phyloP scores from a whole-genome alignment of 306 rosid genomes.

The Lathyrus tuberosus region DNA sequence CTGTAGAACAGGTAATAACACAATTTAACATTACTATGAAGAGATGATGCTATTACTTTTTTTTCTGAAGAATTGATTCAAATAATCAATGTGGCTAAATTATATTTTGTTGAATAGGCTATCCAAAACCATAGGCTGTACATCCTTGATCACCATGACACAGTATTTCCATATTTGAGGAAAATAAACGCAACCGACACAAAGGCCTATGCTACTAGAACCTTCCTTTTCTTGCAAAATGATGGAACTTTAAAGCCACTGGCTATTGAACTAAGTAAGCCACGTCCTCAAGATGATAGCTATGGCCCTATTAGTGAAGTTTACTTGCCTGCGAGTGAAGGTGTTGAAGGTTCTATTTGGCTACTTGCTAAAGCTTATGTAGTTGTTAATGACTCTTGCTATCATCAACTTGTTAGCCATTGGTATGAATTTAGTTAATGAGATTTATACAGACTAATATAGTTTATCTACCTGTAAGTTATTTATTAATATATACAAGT shows the following conservation, averaged over 20 bases:
- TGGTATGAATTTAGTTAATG: constrained; percentile 48
- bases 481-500: background rate
- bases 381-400: constrained; percentile 65
- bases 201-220: constrained; percentile 65
- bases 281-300: constrained; percentile 56
- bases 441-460: background rate
- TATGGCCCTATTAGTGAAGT: constrained; percentile 58
- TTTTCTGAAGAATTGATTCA: background rate
- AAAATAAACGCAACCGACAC: constrained; percentile 49
- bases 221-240: constrained; percentile 62
- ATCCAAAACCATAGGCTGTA: constrained; percentile 53
- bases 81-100: background rate
- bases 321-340: constrained; percentile 56
- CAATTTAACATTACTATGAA: background rate
- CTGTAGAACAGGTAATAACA: constrained; percentile 54
- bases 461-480: background rate
- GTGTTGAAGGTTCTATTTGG: constrained; percentile 65
- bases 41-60: background rate
- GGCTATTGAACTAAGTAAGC: constrained; percentile 68
- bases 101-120: constrained; percentile 51
- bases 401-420: constrained; percentile 74
- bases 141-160: constrained; percentile 72
- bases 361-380: constrained; percentile 76
- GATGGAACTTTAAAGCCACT: constrained; percentile 77
- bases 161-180: constrained; percentile 62